Evolutionary conservation across 2,329 filamentous ascomycete species (phyloP).

Genomic region (Davidsoniella neocaledoniae): DNA sequence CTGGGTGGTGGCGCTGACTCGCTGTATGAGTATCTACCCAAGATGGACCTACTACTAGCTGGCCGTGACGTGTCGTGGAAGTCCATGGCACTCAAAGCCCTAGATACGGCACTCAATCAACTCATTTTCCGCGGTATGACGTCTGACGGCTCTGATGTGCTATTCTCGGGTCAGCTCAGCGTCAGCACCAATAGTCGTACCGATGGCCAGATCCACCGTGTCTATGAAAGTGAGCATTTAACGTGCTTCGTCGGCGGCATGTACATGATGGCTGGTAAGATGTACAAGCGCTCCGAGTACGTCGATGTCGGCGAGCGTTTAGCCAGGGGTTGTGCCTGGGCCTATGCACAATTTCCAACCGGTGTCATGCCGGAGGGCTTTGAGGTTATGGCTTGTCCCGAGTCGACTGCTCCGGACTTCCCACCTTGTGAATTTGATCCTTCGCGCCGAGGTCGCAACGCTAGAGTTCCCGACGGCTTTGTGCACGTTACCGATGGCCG

Average conservation of each 20-base stretch:
- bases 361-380: constrained; percentile 45
- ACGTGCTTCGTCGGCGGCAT: constrained; percentile 57
- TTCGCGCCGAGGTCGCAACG: constrained; percentile 17
- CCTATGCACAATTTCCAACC: constrained; percentile 34
- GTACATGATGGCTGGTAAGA: constrained; percentile 47
- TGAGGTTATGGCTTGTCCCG: constrained; percentile 28
- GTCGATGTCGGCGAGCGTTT: constrained; percentile 30
- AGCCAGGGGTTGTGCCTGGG: constrained; percentile 40
- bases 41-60: constrained; percentile 48
- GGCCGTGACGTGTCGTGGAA: constrained; percentile 45
- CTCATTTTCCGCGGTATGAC: constrained; percentile 56
- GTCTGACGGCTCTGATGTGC: constrained; percentile 41
- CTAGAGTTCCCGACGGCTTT: constrained; percentile 39
- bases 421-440: constrained; percentile 18
- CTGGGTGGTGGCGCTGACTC: constrained; percentile 39
- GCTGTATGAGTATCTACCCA: constrained; percentile 43
- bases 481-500: constrained; percentile 34
- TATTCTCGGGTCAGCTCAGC: constrained; percentile 34
- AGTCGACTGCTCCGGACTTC: constrained; percentile 13
- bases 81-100: constrained; percentile 43
- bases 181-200: background rate
- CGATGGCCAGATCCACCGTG: background rate
- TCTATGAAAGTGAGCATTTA: constrained; percentile 32
- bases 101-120: constrained; percentile 41
- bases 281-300: constrained; percentile 37